These are phyloP conservation scores for Claviceps sorghi DNA, from an alignment of 2,329 filamentous ascomycete species.

Conservation along the genomic window DNA sequence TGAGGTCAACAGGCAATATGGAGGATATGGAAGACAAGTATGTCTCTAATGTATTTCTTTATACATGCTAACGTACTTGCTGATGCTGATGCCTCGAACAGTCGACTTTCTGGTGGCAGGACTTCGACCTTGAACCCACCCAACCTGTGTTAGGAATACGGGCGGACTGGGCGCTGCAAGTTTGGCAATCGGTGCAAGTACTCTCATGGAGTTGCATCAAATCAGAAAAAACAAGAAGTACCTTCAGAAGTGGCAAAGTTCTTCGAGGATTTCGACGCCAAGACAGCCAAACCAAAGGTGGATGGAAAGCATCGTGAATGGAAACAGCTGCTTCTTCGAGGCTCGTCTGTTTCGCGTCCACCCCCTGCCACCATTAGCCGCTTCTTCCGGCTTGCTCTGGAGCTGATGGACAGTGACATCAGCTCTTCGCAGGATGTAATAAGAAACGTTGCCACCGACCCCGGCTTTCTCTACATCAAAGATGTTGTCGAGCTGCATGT, in stretches of 20 bases:
- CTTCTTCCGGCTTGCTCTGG: conserved; percentile 9
- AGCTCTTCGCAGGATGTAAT: conserved; percentile 10
- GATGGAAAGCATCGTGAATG: conserved; percentile 10
- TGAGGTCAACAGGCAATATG: background rate
- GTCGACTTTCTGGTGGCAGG: background rate
- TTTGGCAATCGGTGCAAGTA: conserved; percentile 7
- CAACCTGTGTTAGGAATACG: background rate
- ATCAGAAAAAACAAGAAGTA: background rate
- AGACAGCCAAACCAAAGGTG: background rate
- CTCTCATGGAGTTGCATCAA: conserved; percentile 1
- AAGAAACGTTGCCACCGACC: conserved; percentile 13
- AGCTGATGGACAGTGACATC: conserved; percentile 11
- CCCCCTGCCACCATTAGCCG: background rate
- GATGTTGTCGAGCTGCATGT: conserved; percentile 13
- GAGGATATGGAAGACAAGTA: background rate
- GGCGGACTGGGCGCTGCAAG: conserved; percentile 6
- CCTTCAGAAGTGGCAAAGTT: background rate
- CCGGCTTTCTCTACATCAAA: conserved; percentile 16
- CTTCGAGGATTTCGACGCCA: background rate
- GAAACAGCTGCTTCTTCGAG: conserved; percentile 7
- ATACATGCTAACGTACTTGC: background rate
- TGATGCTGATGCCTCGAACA: background rate
- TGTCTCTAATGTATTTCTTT: background rate
- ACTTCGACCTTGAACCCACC: background rate
- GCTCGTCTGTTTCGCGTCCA: background rate